Conservation (phyloP, 2,329 filamentous ascomycete genomes). For the Massarina eburnea region DNA sequence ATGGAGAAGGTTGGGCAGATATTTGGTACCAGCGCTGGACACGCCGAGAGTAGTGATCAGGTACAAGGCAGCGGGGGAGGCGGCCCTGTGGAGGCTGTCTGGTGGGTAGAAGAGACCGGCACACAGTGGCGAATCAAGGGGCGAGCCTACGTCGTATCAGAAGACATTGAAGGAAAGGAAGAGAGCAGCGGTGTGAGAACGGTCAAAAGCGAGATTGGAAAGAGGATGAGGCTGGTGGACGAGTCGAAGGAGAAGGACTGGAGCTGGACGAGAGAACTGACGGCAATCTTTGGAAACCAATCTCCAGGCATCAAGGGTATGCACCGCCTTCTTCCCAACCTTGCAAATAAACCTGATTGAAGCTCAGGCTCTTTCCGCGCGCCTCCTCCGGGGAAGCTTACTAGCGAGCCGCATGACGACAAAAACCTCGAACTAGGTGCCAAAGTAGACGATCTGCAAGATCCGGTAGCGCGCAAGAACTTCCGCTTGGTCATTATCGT, state of each 20-base stretch:
- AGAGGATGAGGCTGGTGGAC: constrained; percentile 63
- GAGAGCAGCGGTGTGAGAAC: constrained; percentile 58
- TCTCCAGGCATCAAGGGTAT: constrained; percentile 74
- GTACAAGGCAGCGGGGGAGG: constrained; percentile 61
- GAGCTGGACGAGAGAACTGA: constrained; percentile 79
- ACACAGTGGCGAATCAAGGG: constrained; percentile 88
- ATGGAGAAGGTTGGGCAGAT: constrained; percentile 84
- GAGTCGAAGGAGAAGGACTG: constrained; percentile 56
- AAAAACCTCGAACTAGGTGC: constrained; percentile 55
- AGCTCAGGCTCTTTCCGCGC: constrained; percentile 62
- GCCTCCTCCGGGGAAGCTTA: constrained; percentile 54
- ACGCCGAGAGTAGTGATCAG: constrained; percentile 48
- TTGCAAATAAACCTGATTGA: constrained; percentile 2
- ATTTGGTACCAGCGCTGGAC: constrained; percentile 53
- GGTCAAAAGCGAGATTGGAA: constrained; percentile 61
- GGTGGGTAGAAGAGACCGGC: constrained; percentile 71
- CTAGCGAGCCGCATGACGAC: constrained; percentile 48
- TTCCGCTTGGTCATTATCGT: constrained; percentile 88
- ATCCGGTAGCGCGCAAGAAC: constrained; percentile 69
- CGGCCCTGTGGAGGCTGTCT: constrained; percentile 76
- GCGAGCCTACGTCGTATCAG: constrained; percentile 71
- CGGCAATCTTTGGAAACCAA: constrained; percentile 87
- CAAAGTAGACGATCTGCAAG: constrained; percentile 70
- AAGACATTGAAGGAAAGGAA: constrained; percentile 62
- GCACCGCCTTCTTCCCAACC: constrained; percentile 16